Base-by-base conservation (phyloP, 371 early-diverging fungal genomes). In the Thermomucor indicae-seudaticae region DNA sequence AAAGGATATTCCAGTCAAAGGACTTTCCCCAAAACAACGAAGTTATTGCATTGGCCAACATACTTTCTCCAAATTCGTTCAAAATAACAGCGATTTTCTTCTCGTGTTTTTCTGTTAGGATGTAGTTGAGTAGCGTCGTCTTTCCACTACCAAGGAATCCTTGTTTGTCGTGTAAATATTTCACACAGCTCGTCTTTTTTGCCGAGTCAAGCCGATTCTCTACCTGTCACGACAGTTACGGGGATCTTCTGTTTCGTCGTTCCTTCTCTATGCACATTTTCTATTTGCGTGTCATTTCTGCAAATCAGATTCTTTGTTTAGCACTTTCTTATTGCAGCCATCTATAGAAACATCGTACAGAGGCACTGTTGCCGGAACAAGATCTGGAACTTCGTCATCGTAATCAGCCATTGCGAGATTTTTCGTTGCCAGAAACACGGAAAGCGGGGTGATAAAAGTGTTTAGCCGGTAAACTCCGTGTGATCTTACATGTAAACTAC, bases 61-160 rank as follows among this genome's bases (percentile, higher is more conserved):
- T 66, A 65, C 84, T 85, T 49, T 88, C 89, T 19, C 90, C 91
- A 74, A 90, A 88, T 63, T 89, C 89, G 55, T 90, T 90, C 60
- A 97, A 70, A 43, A 98, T 95, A 22, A 98, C 96, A 0, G 98
- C 98, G 34, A 98, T 94, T 30, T 88, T 81, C 68, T 93, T 94
- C 25, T 90, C 86, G 58, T 96, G 98, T 54, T 90, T 80, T 44
- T 88, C 93, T 0, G 87, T 92, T 48, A 97, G 64, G 20, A 97
- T 89, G 57, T 92, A 84, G 58, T 89, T 91, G 12, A 97, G 70
- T 19, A 97, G 65, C 0, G 97, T 97, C 0, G 96, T 93, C 57
- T 97, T 97, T 23, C 96, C 98, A n/a, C 91, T 84, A 0, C 98
- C 96, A 43, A 92, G 58, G 49, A 90, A 91, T 0, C 92, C 91